Percentiles rank a stretch among this genome's conserved stretches.
Conservation (phyloP, 148 eudicot species). For the Rhododendron vialii region DNA sequence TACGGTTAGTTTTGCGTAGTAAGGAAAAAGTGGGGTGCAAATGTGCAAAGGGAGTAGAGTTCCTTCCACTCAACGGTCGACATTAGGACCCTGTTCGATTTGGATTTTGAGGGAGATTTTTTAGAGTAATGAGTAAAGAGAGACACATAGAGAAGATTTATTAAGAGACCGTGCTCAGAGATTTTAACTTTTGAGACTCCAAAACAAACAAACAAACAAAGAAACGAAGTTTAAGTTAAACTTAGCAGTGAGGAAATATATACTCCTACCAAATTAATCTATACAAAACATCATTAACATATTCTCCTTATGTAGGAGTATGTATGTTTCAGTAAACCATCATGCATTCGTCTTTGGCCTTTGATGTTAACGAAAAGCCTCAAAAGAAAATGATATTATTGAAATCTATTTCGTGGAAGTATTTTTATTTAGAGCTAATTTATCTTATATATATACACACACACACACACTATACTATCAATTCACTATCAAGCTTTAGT, state of each 20-base stretch:
- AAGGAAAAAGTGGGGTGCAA: not conserved
- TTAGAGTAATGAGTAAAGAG: too few relatives aligned
- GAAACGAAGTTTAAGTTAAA: too few relatives aligned
- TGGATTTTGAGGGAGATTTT: too few relatives aligned
- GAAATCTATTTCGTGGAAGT: not conserved
- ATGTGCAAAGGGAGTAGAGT: not conserved
- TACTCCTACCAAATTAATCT: not conserved
- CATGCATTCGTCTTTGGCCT: not conserved
- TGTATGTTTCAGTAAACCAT: not conserved
- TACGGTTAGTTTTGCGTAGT: not conserved
- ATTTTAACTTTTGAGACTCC: too few relatives aligned
- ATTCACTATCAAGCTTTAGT: not conserved
- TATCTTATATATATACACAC: not conserved
- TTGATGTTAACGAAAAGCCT: not conserved
- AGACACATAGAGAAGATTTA: too few relatives aligned
- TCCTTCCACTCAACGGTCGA: not conserved
- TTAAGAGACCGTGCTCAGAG: too few relatives aligned
- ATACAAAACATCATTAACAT: too few relatives aligned
- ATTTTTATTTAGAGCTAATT: not conserved
- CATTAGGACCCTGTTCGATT: too few relatives aligned
- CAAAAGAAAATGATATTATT: not conserved
- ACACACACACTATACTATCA: not conserved
- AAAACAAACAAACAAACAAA: too few relatives aligned
- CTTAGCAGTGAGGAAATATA: not conserved
- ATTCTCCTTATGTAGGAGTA: not conserved